Conservation (phyloP, 441 rosid genomes). For the Gossypium aridum region DNA sequence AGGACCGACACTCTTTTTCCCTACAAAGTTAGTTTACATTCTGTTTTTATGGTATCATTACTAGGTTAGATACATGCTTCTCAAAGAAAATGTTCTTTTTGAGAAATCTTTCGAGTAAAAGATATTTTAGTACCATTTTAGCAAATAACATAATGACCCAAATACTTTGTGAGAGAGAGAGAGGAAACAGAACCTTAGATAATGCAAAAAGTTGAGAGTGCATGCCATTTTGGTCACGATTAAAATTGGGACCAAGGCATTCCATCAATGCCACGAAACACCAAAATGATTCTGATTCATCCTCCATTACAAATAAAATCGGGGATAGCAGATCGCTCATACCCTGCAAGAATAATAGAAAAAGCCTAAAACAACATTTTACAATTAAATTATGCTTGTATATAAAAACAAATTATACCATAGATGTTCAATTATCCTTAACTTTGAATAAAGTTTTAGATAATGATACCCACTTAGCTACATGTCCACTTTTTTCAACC, state of each 20-base stretch:
- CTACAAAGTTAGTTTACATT: no score
- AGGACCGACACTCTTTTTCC: no score
- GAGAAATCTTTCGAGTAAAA: no score
- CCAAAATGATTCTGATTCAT: slow-evolving; percentile 96
- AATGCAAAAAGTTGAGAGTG: slow-evolving; percentile 94
- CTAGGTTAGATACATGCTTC: no score
- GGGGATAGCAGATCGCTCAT: slow-evolving; percentile 97
- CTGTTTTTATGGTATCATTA: no score
- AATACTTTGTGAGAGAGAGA: neutral
- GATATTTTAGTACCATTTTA: no score
- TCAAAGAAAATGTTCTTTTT: no score
- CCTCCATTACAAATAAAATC: slow-evolving; percentile 77
- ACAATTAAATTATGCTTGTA: neutral
- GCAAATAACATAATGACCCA: neutral
- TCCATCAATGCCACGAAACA: slow-evolving; percentile 93
- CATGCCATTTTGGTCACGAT: slow-evolving; percentile 98
- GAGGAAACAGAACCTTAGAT: slow-evolving; percentile 56
- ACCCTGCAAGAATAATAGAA: slow-evolving; percentile 45
- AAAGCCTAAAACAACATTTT: neutral
- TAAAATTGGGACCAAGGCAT: slow-evolving; percentile 95
- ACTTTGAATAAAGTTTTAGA: neutral
- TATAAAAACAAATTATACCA: neutral
- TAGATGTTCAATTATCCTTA: neutral
- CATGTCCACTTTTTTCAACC: neutral
- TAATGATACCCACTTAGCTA: neutral